Conservation (phyloP, 306 rosid genomes). For the Fragaria ananassa region DNA sequence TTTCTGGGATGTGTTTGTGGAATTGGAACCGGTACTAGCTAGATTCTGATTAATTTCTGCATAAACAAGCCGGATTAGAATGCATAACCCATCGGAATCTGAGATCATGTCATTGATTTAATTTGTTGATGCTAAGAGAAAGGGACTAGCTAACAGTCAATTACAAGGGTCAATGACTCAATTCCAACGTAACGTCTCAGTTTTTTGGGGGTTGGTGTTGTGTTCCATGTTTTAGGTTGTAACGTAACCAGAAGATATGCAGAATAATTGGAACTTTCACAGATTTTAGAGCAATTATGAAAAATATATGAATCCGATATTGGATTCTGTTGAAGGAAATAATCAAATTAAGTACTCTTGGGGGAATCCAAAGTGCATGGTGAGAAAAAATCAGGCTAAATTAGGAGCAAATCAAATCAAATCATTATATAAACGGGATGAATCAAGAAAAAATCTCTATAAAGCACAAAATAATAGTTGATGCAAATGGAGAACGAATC, state of each 20-base stretch:
- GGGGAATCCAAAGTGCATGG: background rate
- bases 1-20: constrained; percentile 1
- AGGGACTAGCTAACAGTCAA: constrained; percentile 4
- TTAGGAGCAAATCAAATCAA: background rate
- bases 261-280: background rate
- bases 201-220: background rate
- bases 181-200: background rate
- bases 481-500: background rate
- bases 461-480: too few species aligned
- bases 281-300: background rate
- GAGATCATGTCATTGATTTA: background rate
- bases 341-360: background rate
- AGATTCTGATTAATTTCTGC: background rate
- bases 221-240: background rate
- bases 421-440: background rate
- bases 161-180: background rate
- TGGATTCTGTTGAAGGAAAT: background rate
- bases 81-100: background rate
- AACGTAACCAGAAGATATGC: background rate
- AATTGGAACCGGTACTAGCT: background rate
- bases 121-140: background rate
- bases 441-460: background rate
- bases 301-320: background rate
- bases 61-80: background rate
- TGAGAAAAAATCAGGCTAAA: background rate